Evolutionary conservation across 768 basidiomycete species (phyloP).

Genomic region (Exsudoporus frostii): DNA sequence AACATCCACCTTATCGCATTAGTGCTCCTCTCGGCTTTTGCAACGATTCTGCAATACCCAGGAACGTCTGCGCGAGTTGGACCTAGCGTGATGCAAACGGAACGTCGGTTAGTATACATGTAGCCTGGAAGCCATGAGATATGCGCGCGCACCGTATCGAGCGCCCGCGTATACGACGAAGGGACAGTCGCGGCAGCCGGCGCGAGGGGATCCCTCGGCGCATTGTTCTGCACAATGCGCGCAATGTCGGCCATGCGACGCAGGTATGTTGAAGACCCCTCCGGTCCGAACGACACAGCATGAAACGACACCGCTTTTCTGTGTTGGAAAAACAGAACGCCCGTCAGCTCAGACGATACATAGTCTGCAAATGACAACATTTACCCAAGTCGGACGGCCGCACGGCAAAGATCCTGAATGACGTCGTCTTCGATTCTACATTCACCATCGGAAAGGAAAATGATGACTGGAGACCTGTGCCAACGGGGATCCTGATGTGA

Average conservation of each 20-base stretch:
- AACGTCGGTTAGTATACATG: neutral
- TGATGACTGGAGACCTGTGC: constrained; percentile 28
- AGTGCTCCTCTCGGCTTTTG: constrained; percentile 53
- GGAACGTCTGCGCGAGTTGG: constrained; percentile 53
- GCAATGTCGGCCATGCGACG: constrained; percentile 53
- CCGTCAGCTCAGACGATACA: neutral
- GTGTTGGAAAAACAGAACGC: neutral
- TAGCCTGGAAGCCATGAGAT: neutral
- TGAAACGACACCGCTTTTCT: constrained; percentile 60
- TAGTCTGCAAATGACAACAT: neutral
- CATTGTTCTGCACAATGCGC: constrained; percentile 41
- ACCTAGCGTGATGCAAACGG: constrained; percentile 34
- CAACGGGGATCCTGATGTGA: neutral
- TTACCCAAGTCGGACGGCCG: constrained; percentile 46
- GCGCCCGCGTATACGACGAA: constrained; percentile 49
- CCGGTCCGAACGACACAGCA: constrained; percentile 51
- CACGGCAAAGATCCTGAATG: constrained; percentile 40
- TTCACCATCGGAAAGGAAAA: constrained; percentile 50
- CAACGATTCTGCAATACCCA: constrained; percentile 56
- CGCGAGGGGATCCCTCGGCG: constrained; percentile 38
- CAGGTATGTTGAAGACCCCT: constrained; percentile 26
- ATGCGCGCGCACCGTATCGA: constrained; percentile 41
- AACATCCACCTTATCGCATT: constrained; percentile 25
- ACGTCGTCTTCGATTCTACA: constrained; percentile 36
- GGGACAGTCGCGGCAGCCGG: constrained; percentile 32